Conservation (phyloP, 2,329 filamentous ascomycete genomes). For the Alternaria conjuncta region DNA sequence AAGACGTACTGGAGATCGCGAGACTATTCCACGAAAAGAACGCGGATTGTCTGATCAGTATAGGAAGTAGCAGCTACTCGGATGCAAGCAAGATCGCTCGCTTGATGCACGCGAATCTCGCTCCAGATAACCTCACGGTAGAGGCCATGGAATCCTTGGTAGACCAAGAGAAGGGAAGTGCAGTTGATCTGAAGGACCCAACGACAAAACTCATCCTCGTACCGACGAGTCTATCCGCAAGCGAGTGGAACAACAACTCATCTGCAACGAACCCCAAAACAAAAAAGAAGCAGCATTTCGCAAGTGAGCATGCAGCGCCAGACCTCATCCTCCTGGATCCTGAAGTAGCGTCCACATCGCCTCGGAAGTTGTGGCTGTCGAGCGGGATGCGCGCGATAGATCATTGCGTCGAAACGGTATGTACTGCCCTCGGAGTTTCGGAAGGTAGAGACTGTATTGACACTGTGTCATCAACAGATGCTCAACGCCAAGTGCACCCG, state of each 20-base stretch:
- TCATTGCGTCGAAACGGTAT: constrained; percentile 37
- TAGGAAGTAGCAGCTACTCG: constrained; percentile 34
- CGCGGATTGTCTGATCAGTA: constrained; percentile 30
- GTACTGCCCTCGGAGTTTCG: neutral
- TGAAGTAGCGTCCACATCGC: constrained; percentile 31
- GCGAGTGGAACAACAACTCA: constrained; percentile 33
- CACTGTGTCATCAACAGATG: constrained; percentile 4
- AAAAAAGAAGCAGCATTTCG: constrained; percentile 36
- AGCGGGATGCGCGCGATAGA: constrained; percentile 38
- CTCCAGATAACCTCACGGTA: constrained; percentile 13
- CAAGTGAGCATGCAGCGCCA: constrained; percentile 19
- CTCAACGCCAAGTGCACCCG: constrained; percentile 18
- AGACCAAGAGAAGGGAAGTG: constrained; percentile 24
- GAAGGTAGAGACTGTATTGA: neutral
- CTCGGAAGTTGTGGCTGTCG: constrained; percentile 33
- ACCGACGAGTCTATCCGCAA: constrained; percentile 33
- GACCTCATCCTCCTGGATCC: constrained; percentile 32
- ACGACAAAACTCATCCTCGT: constrained; percentile 26
- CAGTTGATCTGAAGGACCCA: constrained; percentile 20
- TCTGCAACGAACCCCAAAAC: constrained; percentile 26
- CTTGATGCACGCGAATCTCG: constrained; percentile 27
- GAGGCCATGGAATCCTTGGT: constrained; percentile 31
- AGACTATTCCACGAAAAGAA: constrained; percentile 19
- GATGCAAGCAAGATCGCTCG: constrained; percentile 38
- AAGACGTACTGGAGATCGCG: constrained; percentile 29